These are phyloP conservation scores for Leishmania aethiopica DNA, from an alignment of 208 protist genomes.

Conservation along the genomic window DNA sequence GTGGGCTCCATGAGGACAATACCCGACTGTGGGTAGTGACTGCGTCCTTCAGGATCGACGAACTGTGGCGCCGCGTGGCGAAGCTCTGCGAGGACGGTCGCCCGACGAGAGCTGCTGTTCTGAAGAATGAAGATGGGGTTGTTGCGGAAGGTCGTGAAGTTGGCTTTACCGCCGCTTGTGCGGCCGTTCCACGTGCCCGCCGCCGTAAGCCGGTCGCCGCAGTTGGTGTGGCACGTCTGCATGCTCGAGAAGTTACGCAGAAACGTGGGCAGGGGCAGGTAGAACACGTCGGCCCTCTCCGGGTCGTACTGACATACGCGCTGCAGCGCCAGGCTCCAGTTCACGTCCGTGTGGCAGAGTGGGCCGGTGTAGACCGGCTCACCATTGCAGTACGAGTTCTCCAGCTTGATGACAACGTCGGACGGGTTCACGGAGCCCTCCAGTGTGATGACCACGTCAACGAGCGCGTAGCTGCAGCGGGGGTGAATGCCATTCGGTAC, in stretches of 20 bases:
- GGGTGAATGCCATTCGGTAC: conserved; percentile 72
- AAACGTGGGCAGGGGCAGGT: conserved; percentile 76
- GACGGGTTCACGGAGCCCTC: conserved; percentile 44
- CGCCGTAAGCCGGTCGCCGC: conserved; percentile 76
- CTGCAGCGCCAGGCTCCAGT: conserved; percentile 70
- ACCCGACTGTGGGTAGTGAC: conserved; percentile 85
- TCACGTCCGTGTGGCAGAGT: conserved; percentile 48
- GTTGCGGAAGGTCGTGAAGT: conserved; percentile 84
- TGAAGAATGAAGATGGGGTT: conserved; percentile 89
- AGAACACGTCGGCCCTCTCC: conserved; percentile 52
- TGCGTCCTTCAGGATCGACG: conserved; percentile 68
- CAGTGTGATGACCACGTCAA: conserved; percentile 69
- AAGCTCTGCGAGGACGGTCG: conserved; percentile 74
- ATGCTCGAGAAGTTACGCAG: conserved; percentile 83
- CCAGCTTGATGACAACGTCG: conserved; percentile 74
- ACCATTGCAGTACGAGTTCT: conserved; percentile 61
- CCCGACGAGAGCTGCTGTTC: conserved; percentile 75
- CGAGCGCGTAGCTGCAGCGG: conserved; percentile 79
- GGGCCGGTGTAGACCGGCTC: conserved; percentile 66
- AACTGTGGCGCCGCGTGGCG: conserved; percentile 69
- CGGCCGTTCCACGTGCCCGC: conserved; percentile 60
- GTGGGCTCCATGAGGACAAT: conserved; percentile 74
- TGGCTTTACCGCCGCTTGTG: conserved; percentile 77
- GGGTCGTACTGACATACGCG: conserved; percentile 61
- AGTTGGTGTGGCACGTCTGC: conserved; percentile 87